Evolutionary conservation across 805 yeast genomes (phyloP), one percentile per base, ranked within the genome.

Genomic region (Cyberlindnera bimundalis): DNA sequence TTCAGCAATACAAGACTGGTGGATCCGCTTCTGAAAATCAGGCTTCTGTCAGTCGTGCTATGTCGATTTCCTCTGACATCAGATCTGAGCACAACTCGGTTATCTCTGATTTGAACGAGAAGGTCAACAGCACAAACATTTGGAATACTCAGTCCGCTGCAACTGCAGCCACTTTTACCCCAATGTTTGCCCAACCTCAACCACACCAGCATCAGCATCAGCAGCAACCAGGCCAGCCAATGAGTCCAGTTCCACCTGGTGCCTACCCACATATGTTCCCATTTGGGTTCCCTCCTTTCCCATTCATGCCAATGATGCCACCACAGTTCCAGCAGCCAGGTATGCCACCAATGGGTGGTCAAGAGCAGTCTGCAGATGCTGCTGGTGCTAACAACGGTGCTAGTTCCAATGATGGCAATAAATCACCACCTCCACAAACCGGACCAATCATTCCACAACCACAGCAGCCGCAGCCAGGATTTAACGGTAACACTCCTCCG

Each of bases 91-190:
- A 57, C 23, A 62, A 59, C 37, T 62, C 70, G 0, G 46, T 55
- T 8, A 49, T 56, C 16, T 42, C 59, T 32, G 71, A 67, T 33
- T 35, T 40, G 23, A 51, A 51, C 26, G 57, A 53, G 13, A 50
- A 47, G 17, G 48, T 47, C 14, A 46, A 47, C 35, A 35, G 43
- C 25, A 43, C 42, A 23, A 73, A 66, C 51, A 75, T 78, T 50
- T 81, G 86, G 86, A 78, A 79, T 56, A 84, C 84, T 0, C 84
- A 82, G 6, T 64, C 80, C 15, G 80, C 84, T 4, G 84, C 83
- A 3, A 64, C 79, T 26, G 81, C 85, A 1, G 38, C 58, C 9
- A 64, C 81, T 1, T 80, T 80, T 55, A 74, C 75, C 12, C 85
- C 86, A 17, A 53, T 54, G 56, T 51, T 46, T 32, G 52, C 46